Conservation (phyloP, 2,329 filamentous ascomycete genomes). For the Beauveria scarabaeidicola region DNA sequence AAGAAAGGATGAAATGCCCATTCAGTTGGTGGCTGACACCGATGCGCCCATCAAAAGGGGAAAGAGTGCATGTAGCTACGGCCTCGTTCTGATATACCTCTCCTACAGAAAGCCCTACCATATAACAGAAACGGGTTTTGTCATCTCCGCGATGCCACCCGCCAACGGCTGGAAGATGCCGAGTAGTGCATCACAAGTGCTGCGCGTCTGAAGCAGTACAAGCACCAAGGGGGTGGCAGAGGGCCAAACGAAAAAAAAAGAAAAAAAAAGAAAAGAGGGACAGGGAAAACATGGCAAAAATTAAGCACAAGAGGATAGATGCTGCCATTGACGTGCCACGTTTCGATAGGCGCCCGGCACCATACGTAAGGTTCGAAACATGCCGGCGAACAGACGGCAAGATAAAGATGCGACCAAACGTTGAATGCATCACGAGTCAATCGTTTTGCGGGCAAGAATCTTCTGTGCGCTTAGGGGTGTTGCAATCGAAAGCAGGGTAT, state of each 20-base stretch:
- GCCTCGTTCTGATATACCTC: not conserved
- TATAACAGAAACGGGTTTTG: not conserved
- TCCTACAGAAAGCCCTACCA: not conserved
- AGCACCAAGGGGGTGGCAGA: constrained; percentile 5
- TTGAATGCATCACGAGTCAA: not conserved
- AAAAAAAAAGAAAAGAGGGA: not conserved
- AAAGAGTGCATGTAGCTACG: not conserved
- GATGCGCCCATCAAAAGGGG: not conserved
- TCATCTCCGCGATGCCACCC: not conserved
- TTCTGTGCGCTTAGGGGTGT: not conserved
- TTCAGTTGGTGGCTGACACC: not conserved
- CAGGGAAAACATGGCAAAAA: not conserved
- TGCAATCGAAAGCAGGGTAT: not conserved
- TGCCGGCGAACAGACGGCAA: not conserved
- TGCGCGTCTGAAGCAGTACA: constrained; percentile 1
- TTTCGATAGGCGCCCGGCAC: not conserved
- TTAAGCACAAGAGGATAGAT: not conserved
- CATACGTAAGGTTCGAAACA: constrained; percentile 3
- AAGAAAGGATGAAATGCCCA: not conserved
- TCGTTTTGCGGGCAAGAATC: too few species aligned
- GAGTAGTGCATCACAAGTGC: not conserved
- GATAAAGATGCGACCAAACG: not conserved
- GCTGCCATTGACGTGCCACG: not conserved
- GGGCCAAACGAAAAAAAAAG: not conserved
- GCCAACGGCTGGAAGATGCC: constrained; percentile 9